Base-by-base conservation (phyloP, 2,329 filamentous ascomycete species). In the Paramyrothecium roridum region DNA sequence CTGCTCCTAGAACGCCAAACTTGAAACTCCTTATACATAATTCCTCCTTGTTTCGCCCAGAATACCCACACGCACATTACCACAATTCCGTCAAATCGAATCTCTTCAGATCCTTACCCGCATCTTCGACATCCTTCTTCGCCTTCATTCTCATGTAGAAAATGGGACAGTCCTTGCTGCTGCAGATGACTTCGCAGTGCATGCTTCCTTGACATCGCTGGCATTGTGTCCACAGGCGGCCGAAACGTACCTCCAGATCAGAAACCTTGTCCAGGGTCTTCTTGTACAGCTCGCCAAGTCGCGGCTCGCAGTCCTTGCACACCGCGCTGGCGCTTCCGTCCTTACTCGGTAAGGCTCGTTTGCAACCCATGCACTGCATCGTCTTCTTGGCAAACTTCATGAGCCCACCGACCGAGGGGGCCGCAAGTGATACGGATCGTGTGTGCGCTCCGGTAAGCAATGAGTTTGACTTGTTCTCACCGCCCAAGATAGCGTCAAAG, bases 121-220 rank as follows among this genome's bases (percentile, higher is more conserved):
- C 88, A 76, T 99, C 95, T 73, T 98, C 93, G 43, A 98, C 87
- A 71, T 99, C 95, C 80, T 99, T 99, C 83, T 97, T 96, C 33
- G 93, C 93, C 81, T 99, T 99, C 95, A 99, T 99, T 4, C 95
- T 87, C 95, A 99, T 99, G 73, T 99, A 99, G 74, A 99, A 99
- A 67, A 99, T 99, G 1, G 95, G 95, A 70, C 95, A 99, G 77
- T 99, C 95, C 71, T 92, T 90, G 70, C 89, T 93, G 59, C 89
- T 93, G 78, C 95, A 99, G 64, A 99, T 98, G 54, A 99, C 96
- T 73, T 99, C 95, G 71, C 91, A 95, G 76, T 99, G 95, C 83
- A 99, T 89, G 76, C 92, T 97, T 54, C 93, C 95, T 76, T 99
- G 95, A 72, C 95, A 99, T 46, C 95, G 82, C 77, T 99, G 95